These are phyloP conservation scores for Moesziomyces sp. DNA, from an alignment of 1,284 basidiomycete genomes.

Conservation along the genomic window DNA sequence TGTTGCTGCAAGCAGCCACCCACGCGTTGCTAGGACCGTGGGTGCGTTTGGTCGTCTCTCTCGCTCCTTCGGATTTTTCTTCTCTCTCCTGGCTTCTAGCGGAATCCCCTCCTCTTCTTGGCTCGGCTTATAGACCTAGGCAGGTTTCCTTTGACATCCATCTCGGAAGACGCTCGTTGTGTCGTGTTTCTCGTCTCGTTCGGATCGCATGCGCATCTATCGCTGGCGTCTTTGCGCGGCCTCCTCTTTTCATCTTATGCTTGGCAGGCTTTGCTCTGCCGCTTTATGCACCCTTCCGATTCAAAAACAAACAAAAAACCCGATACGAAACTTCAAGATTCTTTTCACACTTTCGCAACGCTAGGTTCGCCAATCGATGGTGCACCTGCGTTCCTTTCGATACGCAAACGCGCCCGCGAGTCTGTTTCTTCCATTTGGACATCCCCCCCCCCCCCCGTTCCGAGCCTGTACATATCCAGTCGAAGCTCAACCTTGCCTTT, in stretches of 20 bases:
- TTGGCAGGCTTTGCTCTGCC: conserved; percentile 10
- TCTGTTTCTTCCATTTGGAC: neutral
- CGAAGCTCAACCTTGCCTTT: neutral
- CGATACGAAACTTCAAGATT: too few relatives aligned
- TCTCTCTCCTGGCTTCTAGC: conserved; percentile 26
- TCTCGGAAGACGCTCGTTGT: conserved; percentile 9
- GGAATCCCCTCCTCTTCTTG: conserved; percentile 12
- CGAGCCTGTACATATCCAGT: conserved; percentile 5
- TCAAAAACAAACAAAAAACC: neutral
- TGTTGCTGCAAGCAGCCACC: conserved; percentile 20
- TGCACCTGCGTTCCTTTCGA: too few relatives aligned
- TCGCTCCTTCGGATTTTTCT: conserved; percentile 17
- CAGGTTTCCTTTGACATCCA: conserved; percentile 25
- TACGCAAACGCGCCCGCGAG: neutral
- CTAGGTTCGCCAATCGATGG: too few relatives aligned
- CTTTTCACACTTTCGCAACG: too few relatives aligned
- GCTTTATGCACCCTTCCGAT: neutral
- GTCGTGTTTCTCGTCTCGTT: conserved; percentile 2
- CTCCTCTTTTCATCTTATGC: conserved; percentile 7
- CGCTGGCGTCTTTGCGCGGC: too few relatives aligned
- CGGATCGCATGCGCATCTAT: conserved; percentile 14
- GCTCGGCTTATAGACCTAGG: conserved; percentile 33
- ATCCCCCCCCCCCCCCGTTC: too few relatives aligned
- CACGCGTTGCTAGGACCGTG: conserved; percentile 27
- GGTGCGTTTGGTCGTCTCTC: conserved; percentile 17